Conservation (phyloP, 1,284 basidiomycete genomes). For the Boletus sp. region DNA sequence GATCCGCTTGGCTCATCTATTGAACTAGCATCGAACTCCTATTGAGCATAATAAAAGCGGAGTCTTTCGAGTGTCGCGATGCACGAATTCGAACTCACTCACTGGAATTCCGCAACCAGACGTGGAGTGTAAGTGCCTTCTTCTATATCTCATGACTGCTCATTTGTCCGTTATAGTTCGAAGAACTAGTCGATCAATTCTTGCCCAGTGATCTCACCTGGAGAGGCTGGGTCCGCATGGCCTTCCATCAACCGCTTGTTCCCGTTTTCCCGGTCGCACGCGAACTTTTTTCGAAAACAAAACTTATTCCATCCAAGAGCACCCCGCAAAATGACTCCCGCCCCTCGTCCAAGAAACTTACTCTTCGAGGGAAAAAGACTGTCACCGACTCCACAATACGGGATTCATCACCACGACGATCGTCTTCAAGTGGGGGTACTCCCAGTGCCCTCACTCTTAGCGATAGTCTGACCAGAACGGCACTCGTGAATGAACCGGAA, state of each 20-base stretch:
- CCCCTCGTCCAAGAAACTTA: conserved; percentile 28
- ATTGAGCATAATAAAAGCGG: conserved; percentile 70
- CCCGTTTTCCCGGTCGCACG: conserved; percentile 76
- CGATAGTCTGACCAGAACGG: conserved; percentile 18
- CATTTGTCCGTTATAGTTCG: conserved; percentile 53
- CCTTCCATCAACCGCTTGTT: conserved; percentile 73
- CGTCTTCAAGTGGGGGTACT: conserved; percentile 25
- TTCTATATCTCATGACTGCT: conserved; percentile 5
- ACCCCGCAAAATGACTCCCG: conserved; percentile 39
- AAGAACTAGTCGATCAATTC: conserved; percentile 82
- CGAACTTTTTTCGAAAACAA: conserved; percentile 75
- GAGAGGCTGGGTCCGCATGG: conserved; percentile 83
- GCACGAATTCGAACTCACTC: conserved; percentile 73
- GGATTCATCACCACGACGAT: conserved; percentile 22
- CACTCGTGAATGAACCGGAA: conserved; percentile 33
- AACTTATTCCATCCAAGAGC: conserved; percentile 60
- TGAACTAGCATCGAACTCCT: conserved; percentile 61
- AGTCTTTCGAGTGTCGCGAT: conserved; percentile 73
- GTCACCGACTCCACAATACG: conserved; percentile 18
- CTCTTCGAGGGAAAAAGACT: conserved; percentile 28
- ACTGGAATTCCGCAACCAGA: conserved; percentile 85
- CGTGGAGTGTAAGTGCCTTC: conserved; percentile 71
- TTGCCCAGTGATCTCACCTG: conserved; percentile 76
- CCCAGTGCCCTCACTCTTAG: not conserved
- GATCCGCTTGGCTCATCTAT: conserved; percentile 18